phyloP scores from a whole-genome alignment of 441 rosid species.

The Croton setiger region DNA sequence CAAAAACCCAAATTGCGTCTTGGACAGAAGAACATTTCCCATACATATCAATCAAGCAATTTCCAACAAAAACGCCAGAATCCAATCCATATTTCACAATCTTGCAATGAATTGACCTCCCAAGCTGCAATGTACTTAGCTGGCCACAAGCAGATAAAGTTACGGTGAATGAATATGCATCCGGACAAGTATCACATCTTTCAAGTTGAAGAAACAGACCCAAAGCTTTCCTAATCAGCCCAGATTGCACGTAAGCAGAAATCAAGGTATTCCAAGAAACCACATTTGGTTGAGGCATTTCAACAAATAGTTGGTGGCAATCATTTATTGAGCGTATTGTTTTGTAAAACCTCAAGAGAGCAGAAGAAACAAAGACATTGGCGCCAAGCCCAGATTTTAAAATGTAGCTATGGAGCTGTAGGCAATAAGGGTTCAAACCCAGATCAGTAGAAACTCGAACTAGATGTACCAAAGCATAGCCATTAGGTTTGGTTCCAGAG shows the following conservation, averaged over 20 bases:
- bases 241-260: slow-evolving; percentile 52
- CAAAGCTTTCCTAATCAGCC: slow-evolving; percentile 44
- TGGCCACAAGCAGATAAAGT: slow-evolving; percentile 69
- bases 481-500: slow-evolving; percentile 32
- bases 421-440: slow-evolving; percentile 42
- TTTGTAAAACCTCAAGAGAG: slow-evolving; percentile 47
- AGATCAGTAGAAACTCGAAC: slow-evolving; percentile 51
- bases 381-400: slow-evolving; percentile 57
- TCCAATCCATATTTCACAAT: slow-evolving; percentile 51
- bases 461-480: slow-evolving; percentile 41
- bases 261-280: slow-evolving; percentile 78
- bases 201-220: slow-evolving; percentile 51
- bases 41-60: slow-evolving; percentile 81
- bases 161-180: slow-evolving; percentile 58
- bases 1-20: slow-evolving; percentile 52
- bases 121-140: slow-evolving; percentile 30
- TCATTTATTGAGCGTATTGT: slow-evolving; percentile 28
- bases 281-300: slow-evolving; percentile 69
- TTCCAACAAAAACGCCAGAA: slow-evolving; percentile 43
- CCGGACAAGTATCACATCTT: slow-evolving; percentile 38
- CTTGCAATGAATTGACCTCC: slow-evolving; percentile 56
- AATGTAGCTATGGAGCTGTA: slow-evolving; percentile 57
- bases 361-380: slow-evolving; percentile 45
- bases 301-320: slow-evolving; percentile 59
- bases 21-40: slow-evolving; percentile 63